Base-by-base conservation (phyloP, 2,329 filamentous ascomycete species). In the Arthrobotrys pseudoclavata region DNA sequence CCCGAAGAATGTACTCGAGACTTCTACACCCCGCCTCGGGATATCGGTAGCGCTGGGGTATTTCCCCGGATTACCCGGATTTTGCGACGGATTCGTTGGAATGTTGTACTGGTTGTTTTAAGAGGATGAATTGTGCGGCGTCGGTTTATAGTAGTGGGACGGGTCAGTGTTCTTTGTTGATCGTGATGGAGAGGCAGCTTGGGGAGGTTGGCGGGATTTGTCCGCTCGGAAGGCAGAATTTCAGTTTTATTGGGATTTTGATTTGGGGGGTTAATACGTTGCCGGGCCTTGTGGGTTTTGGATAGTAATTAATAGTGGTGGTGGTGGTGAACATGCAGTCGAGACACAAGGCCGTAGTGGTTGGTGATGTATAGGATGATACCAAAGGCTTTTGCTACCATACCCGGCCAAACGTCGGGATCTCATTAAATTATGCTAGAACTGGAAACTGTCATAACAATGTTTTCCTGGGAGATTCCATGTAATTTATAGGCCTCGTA, bases 281-380 rank as follows among this genome's bases (percentile, higher is more conserved):
- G 26, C 64, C 64, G n/a, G 64, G 50, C 64, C 64, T 34, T 69
- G 64, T 69, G 63, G 47, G 63, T 53, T 52, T 42, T 67, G 42
- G 20, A 15, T 3, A 12, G 31, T 1, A 1, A 34, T 4, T 34
- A 7, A 34, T 34, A 34, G 3, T 34, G 12, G 1, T 34, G 12
- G 7, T 29, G 12, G 7, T 9, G 31, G 31, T 34, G 7, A 7
- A 29, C 29, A 4, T 4, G 29, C 7, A 29, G 29, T n/a, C n/a
- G n/a, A n/a, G n/a, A n/a, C n/a, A n/a, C n/a, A n/a, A n/a, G n/a
- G n/a, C n/a, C n/a, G 29, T 29, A 29, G 4, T 34, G 4, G 1
- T 34, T 6, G 31, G 31, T 3, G 7, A 7, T 29, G 29, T 29
- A 29, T 29, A 29, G 29, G 29, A n/a, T n/a, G n/a, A n/a, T n/a